Base-by-base conservation (phyloP, 768 basidiomycete species). In the Cantharellus anzutake region DNA sequence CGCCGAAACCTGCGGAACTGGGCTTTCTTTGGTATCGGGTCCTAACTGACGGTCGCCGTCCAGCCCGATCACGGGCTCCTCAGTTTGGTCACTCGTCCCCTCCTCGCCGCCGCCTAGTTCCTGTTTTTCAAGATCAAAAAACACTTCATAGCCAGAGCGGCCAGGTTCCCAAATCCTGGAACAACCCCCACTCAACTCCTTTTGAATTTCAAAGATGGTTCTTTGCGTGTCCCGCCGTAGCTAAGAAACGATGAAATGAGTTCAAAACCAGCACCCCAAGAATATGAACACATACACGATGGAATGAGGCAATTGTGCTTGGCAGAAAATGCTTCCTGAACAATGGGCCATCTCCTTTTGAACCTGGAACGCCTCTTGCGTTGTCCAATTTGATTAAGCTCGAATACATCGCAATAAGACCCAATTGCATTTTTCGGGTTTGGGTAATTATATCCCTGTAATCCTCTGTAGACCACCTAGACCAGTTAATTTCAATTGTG, bases 401-500 rank as follows among this genome's bases (percentile, higher is more conserved):
- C 11, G 14, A 11, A 34, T 38, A n/a, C 37, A 38, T 56, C 14
- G 37, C n/a, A 56, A 38, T 56, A n/a, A n/a, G 16, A 34, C 53
- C 62, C 50, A 62, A 51, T 55, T 67, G 66, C 37, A 67, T 57
- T 5, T 40, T 59, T 3, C 66, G 66, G 34, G 62, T 67, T 38
- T 63, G 60, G 37, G 52, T 48, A 5, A 62, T 64, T 29, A 64
- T 40, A 37, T n/a, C 38, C 38, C 59, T 50, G 50, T 64, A 64
- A 58, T 64, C 63, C 51, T 63, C 34, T 20, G 35, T 35, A 29
- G 11, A 7, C 53, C 34, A 59, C 41, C 42, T 42, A n/a, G 68
- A 68, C 53, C 60, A 71, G 60, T 69, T 69, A 59, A 70, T 62
- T 58, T 70, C 66, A 35, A 68, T 52, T 3, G 63, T 61, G 3